Evolutionary conservation across 768 basidiomycete species (phyloP).

Genomic region (Grammothele lineata): DNA sequence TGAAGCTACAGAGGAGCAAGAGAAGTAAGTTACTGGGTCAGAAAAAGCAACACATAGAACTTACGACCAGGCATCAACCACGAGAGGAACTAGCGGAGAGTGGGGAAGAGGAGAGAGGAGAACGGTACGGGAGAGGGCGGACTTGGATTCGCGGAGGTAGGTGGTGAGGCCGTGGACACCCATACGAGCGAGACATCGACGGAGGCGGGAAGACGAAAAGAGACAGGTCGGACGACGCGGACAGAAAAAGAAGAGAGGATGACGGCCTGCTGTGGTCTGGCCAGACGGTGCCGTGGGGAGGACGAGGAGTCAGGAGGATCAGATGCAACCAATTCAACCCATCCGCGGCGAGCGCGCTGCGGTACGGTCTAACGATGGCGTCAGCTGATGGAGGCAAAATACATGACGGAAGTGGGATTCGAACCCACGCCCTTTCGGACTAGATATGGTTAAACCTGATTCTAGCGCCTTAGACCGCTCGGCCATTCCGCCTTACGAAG

Average conservation of each 20-base stretch:
- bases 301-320: too few relatives aligned
- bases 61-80: constrained; percentile 88
- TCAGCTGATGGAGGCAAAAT: background rate
- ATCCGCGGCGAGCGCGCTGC: too few relatives aligned
- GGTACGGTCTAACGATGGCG: too few relatives aligned
- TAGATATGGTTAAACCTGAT: constrained; percentile 12
- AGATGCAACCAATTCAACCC: too few relatives aligned
- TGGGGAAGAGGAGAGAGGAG: constrained; percentile 20
- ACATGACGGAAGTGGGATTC: constrained; percentile 15
- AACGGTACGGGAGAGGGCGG: constrained; percentile 33
- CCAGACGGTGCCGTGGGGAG: too few relatives aligned
- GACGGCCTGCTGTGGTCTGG: background rate
- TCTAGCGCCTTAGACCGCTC: constrained; percentile 21
- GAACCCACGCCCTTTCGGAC: constrained; percentile 14
- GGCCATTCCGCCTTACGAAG: constrained; percentile 22
- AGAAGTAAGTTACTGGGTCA: background rate
- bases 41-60: constrained; percentile 30
- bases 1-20: constrained; percentile 56
- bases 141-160: constrained; percentile 44
- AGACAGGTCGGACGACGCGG: constrained; percentile 1
- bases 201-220: too few relatives aligned
- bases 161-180: constrained; percentile 51
- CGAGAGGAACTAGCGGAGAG: constrained; percentile 28
- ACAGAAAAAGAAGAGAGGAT: background rate
- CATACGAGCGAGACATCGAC: constrained; percentile 34